Evolutionary conservation across 140 eudicot genomes (phyloP), one percentile per base, ranked within the genome.

Genomic region (Cichorium intybus): DNA sequence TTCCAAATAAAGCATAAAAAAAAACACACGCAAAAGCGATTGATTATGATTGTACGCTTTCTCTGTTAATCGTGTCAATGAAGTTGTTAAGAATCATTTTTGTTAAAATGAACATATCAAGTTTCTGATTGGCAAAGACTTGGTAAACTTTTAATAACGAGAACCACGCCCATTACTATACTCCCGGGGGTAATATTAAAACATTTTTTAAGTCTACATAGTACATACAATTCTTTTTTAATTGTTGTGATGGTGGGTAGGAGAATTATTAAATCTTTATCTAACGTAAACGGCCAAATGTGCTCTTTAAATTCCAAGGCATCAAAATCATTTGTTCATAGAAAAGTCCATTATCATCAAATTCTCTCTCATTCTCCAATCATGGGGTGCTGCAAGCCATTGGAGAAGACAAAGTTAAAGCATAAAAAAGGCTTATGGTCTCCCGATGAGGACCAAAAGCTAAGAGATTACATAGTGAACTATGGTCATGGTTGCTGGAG

Each of bases 401-500:
- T 45, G 3, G 74, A 82, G 35, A 85, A 81, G 76, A 72, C 79
- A 20, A 79, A 79, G 74, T 66, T 57, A 62, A 87, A 85, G 84
- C 83, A 80, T 66, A 90, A 74, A 77, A 87, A 80, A 75, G 97
- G 97, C 0, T 72, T 90, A 63, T 90, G 97, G 97, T 90, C 97
- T 79, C n/a, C n/a, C n/a, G n/a, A n/a, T n/a, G n/a, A n/a, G n/a
- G n/a, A n/a, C n/a, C n/a, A n/a, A n/a, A n/a, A n/a, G n/a, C n/a
- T n/a, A n/a, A n/a, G n/a, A n/a, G n/a, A n/a, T n/a, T n/a, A n/a
- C n/a, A n/a, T n/a, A n/a, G n/a, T n/a, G n/a, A n/a, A n/a, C n/a
- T n/a, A n/a, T n/a, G n/a, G n/a, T n/a, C n/a, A n/a, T n/a, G 88
- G 97, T 73, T 87, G 91, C 66, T 91, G 97, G 96, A 91, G 88